A percentile compares a stretch with the other conserved stretches of the same genome.
Evolutionary conservation across 1,284 basidiomycete genomes (phyloP).

Genomic region (Chalciporus sp.): DNA sequence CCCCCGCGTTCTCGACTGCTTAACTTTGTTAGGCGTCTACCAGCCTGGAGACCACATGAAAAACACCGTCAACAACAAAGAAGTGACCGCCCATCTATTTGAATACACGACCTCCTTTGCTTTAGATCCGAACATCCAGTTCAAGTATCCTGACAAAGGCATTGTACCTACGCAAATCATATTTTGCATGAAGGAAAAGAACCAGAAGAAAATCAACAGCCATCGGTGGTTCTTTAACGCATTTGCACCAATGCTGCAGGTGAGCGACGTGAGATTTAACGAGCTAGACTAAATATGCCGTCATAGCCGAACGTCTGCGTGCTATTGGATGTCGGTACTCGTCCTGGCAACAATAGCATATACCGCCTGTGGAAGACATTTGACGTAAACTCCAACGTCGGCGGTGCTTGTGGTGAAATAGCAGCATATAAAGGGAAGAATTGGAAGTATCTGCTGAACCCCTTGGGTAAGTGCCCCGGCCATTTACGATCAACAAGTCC

Average conservation of each 20-base stretch:
- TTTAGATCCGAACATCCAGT: slow-evolving; percentile 86
- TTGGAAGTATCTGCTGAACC: slow-evolving; percentile 82
- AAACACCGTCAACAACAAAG: slow-evolving; percentile 84
- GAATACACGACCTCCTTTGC: slow-evolving; percentile 95
- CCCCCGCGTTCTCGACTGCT: slow-evolving; percentile 91
- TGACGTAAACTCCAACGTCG: slow-evolving; percentile 91
- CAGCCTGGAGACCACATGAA: slow-evolving; percentile 86
- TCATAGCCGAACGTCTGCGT: slow-evolving; percentile 84
- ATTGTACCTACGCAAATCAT: slow-evolving; percentile 92
- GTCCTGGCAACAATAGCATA: slow-evolving; percentile 81
- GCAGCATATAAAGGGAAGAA: slow-evolving; percentile 89
- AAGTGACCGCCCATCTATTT: slow-evolving; percentile 93
- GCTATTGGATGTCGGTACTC: slow-evolving; percentile 92
- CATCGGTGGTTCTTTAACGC: slow-evolving; percentile 98
- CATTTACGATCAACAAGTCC: neutral
- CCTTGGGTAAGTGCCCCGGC: slow-evolving; percentile 60
- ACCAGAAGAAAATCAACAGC: slow-evolving; percentile 95
- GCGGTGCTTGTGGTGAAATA: slow-evolving; percentile 95
- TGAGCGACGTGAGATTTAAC: slow-evolving; percentile 25
- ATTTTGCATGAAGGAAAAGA: slow-evolving; percentile 93
- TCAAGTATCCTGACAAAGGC: slow-evolving; percentile 95
- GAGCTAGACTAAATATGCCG: slow-evolving; percentile 2
- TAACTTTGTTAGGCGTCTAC: slow-evolving; percentile 80
- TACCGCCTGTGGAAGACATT: slow-evolving; percentile 97
- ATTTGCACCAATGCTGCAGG: slow-evolving; percentile 75